Evolutionary conservation across 2,329 filamentous ascomycete genomes (phyloP).

Genomic region (Colletotrichum sp.): DNA sequence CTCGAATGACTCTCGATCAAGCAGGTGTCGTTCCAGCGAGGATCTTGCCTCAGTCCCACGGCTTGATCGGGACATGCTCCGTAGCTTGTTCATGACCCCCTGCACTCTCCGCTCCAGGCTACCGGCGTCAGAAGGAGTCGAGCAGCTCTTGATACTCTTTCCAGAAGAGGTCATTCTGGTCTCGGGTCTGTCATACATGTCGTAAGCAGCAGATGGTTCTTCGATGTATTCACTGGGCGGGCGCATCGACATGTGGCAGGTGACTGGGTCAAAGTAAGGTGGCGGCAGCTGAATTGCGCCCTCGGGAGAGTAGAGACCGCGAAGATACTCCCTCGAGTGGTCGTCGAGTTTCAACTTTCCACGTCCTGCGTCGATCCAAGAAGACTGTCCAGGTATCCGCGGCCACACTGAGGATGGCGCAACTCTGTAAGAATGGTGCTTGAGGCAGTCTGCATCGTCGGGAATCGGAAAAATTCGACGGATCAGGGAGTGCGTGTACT

Average conservation of each 20-base stretch:
- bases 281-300: conserved; percentile 2
- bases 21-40: background rate
- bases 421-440: conserved; percentile 11
- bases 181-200: background rate
- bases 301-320: background rate
- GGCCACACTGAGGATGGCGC: conserved; percentile 16
- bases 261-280: background rate
- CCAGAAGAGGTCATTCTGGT: background rate
- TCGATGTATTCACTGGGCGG: background rate
- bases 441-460: background rate
- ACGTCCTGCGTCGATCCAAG: conserved; percentile 2
- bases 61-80: background rate
- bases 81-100: background rate
- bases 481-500: conserved; percentile 32
- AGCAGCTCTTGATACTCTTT: background rate
- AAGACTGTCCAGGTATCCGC: conserved; percentile 10
- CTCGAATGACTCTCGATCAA: background rate
- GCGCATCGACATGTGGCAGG: background rate
- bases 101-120: background rate
- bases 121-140: background rate
- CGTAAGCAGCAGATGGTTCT: background rate
- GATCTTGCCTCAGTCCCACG: background rate
- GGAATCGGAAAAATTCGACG: conserved; percentile 28
- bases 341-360: conserved; percentile 5
- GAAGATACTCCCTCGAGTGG: background rate